Evolutionary conservation across 2,329 filamentous ascomycete species (phyloP).

Genomic region (Neofusicoccum kwambonambiense): DNA sequence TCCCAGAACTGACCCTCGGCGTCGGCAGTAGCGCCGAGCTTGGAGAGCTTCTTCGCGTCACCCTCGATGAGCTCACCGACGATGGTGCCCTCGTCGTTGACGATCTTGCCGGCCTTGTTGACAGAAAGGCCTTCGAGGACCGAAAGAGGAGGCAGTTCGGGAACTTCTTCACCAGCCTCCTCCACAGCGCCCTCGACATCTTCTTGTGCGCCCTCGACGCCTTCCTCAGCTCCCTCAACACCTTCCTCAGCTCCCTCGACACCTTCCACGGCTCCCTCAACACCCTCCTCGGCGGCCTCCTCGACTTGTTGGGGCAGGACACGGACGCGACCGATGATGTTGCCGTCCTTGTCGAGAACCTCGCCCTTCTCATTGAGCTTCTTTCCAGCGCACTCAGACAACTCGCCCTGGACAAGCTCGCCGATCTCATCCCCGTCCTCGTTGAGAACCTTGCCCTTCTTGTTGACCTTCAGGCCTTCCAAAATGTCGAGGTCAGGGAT

Average conservation of each 20-base stretch:
- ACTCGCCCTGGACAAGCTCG: conserved; percentile 56
- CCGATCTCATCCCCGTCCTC: conserved; percentile 56
- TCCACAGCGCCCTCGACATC: conserved; percentile 29
- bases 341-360: conserved; percentile 63
- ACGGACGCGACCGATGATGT: conserved; percentile 61
- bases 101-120: conserved; percentile 53
- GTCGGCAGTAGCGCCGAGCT: conserved; percentile 46
- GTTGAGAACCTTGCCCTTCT: conserved; percentile 55
- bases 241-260: conserved; percentile 35
- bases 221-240: conserved; percentile 28
- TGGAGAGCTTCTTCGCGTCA: conserved; percentile 54
- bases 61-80: conserved; percentile 52
- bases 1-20: conserved; percentile 54
- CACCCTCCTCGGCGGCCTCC: conserved; percentile 29
- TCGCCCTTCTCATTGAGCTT: conserved; percentile 65
- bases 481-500: conserved; percentile 48
- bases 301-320: conserved; percentile 46
- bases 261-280: conserved; percentile 33
- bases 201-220: conserved; percentile 32
- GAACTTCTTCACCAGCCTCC: conserved; percentile 28
- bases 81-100: conserved; percentile 46
- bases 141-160: conserved; percentile 47
- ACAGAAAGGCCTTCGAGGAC: conserved; percentile 49
- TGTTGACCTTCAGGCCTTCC: conserved; percentile 58
- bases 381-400: conserved; percentile 63